These are phyloP conservation scores for Debaryomyces prosopidis DNA, from an alignment of 805 yeast genomes.

Conservation along the genomic window DNA sequence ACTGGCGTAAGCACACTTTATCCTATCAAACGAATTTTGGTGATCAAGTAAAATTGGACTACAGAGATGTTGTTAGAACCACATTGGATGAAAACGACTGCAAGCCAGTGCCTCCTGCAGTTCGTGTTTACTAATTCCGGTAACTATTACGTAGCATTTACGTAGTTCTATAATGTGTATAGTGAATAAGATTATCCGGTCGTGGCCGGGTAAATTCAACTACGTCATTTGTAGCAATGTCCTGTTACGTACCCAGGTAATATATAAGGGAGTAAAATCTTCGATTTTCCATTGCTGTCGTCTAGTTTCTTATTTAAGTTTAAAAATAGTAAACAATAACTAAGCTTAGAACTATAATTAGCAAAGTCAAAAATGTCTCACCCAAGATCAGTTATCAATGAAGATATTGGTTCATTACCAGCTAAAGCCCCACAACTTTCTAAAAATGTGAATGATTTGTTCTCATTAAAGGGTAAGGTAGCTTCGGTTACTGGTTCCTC, in stretches of 20 bases:
- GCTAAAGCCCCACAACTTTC: conserved; percentile 52
- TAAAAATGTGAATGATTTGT: conserved; percentile 60
- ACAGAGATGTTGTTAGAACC: conserved; percentile 79
- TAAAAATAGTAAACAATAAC: no score
- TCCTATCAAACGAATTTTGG: conserved; percentile 84
- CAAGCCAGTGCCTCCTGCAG: conserved; percentile 94
- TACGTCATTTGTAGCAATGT: no score
- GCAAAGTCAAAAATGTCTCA: conserved; percentile 4
- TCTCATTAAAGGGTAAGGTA: conserved; percentile 77
- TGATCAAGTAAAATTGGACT: conserved; percentile 69
- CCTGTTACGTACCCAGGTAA: no score
- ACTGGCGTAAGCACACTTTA: conserved; percentile 98
- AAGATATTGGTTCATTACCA: conserved; percentile 47
- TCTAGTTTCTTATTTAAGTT: no score
- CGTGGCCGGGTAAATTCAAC: no score
- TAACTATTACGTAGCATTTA: not conserved
- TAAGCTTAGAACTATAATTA: no score
- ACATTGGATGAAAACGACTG: conserved; percentile 92
- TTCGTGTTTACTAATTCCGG: conserved; percentile 78
- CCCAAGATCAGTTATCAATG: conserved; percentile 21
- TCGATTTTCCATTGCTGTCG: no score
- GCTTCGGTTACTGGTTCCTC: conserved; percentile 87
- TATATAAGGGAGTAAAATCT: no score
- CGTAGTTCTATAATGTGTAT: no score
- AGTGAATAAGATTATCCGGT: no score